Base-by-base conservation (phyloP, 345 rosid species). In the Salix arbutifolia region DNA sequence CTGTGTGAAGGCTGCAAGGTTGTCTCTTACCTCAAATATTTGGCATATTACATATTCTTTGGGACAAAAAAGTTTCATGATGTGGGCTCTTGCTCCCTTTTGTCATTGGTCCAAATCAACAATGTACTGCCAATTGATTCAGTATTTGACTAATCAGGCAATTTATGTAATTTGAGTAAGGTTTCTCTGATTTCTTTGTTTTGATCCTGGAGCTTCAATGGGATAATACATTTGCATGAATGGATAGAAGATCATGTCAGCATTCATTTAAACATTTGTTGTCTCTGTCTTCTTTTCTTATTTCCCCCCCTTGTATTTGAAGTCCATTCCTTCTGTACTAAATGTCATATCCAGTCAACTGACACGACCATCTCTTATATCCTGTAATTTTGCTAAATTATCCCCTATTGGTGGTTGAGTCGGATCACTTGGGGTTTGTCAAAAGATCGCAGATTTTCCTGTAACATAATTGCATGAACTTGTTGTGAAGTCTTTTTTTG, bases 41-140 rank as follows among this genome's bases (percentile, higher is more conserved):
- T 84, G 84, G 74, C 83, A 67, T 71, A 53, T 77, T 67, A 28
- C 78, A 52, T 65, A 75, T 64, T 62, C 67, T 61, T 71, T 21
- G 31, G 72, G 66, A 71, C 76, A 60, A 56, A 74, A 76, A 72
- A 31, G 76, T 19, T 46, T 13, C 26, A 28, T 77, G 71, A 52
- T 77, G 70, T 76, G 83, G 78, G 76, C 75, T 81, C 74, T 38
- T 76, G 67, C 33, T 53, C 77, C 71, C 65, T n/a, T 65, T 73
- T 69, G 69, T 73, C 69, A 48, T 61, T 72, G 82, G 71, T 80
- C 78, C 76, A 44, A 68, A 79, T 31, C 50, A 30, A 38, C 71
- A 35, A 37, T 23, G 38, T 52, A 17, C 64, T 33, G 48, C 77
- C 77, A 66, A 31, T 30, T 46, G 65, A 19, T 56, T 73, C n/a